A percentile compares a stretch with the other conserved stretches of the same genome.
These are phyloP conservation scores for Ogataea nitratoaversa DNA, from an alignment of 805 yeast genomes.

Conservation along the genomic window DNA sequence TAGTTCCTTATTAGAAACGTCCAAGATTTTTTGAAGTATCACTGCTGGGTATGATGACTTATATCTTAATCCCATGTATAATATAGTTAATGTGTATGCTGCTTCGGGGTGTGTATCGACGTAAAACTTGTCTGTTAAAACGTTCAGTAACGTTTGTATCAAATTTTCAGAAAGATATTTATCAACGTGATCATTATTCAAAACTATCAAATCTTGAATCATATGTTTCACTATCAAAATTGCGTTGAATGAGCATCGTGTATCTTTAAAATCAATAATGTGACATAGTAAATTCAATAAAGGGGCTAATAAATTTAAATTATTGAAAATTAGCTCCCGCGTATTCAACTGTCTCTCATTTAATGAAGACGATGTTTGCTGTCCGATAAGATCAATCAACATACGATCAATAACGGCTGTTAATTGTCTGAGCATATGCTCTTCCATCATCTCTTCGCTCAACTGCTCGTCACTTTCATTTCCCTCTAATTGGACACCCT, in stretches of 20 bases:
- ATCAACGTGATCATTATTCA: constrained; percentile 69
- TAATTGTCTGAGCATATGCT: constrained; percentile 85
- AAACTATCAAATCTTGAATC: constrained; percentile 61
- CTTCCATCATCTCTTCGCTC: constrained; percentile 98
- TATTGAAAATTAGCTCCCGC: constrained; percentile 60
- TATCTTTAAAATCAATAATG: constrained; percentile 77
- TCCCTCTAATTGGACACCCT: constrained; percentile 53
- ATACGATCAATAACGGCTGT: constrained; percentile 88
- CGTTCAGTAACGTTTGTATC: constrained; percentile 62
- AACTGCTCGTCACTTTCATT: constrained; percentile 68
- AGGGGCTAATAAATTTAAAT: constrained; percentile 69
- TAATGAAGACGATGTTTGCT: constrained; percentile 45
- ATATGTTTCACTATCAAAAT: constrained; percentile 75
- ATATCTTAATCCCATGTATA: constrained; percentile 69
- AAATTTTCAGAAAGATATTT: constrained; percentile 58
- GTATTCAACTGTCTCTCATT: constrained; percentile 61
- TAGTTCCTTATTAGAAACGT: constrained; percentile 52
- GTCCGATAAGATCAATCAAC: constrained; percentile 84
- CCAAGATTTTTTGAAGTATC: constrained; percentile 47
- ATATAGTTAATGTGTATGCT: constrained; percentile 77
- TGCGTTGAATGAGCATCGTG: constrained; percentile 89
- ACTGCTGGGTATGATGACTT: constrained; percentile 68
- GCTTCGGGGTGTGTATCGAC: constrained; percentile 89
- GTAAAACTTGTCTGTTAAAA: constrained; percentile 71
- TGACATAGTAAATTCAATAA: constrained; percentile 71